A percentile compares a stretch with the other conserved stretches of the same genome.
Conservation (phyloP, 352 stramenopile species). For the Phytophthora kernoviae region DNA sequence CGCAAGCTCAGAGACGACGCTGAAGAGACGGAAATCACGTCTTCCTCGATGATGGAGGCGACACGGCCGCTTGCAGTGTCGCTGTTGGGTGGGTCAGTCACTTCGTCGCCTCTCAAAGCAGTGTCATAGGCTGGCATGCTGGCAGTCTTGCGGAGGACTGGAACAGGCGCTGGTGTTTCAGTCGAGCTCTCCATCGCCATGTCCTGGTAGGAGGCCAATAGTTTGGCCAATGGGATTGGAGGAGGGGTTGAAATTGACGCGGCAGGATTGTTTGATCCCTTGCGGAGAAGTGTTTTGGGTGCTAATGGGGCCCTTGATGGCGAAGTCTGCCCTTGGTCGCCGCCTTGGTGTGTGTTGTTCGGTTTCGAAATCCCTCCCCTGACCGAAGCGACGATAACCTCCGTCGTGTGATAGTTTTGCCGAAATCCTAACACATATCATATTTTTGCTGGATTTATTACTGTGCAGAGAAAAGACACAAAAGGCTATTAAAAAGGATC, state of each 20-base stretch:
- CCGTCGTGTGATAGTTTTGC: no score
- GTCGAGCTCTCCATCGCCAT: constrained; percentile 25
- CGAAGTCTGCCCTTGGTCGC: not conserved
- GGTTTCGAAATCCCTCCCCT: constrained; percentile 2
- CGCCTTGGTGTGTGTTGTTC: no score
- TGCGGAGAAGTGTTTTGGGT: not conserved
- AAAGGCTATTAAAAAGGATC: no score
- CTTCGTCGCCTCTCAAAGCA: constrained; percentile 25
- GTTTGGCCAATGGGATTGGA: not conserved
- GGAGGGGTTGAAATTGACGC: not conserved
- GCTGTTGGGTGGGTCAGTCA: constrained; percentile 4
- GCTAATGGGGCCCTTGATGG: not conserved
- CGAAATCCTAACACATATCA: no score
- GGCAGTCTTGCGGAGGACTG: constrained; percentile 26
- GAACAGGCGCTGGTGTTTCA: constrained; percentile 11
- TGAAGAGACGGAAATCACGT: constrained; percentile 29
- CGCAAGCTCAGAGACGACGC: constrained; percentile 31
- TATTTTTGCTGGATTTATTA: no score
- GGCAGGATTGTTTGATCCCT: not conserved
- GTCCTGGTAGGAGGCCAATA: not conserved
- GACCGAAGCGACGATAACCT: no score
- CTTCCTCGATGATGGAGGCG: constrained; percentile 27
- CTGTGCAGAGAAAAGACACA: no score
- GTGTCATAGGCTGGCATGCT: constrained; percentile 32
- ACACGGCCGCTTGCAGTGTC: constrained; percentile 30